Percentiles rank a stretch among this genome's conserved stretches.
Evolutionary conservation across 371 early-diverging fungal species (phyloP).

Genomic region (Globomyces sp.): DNA sequence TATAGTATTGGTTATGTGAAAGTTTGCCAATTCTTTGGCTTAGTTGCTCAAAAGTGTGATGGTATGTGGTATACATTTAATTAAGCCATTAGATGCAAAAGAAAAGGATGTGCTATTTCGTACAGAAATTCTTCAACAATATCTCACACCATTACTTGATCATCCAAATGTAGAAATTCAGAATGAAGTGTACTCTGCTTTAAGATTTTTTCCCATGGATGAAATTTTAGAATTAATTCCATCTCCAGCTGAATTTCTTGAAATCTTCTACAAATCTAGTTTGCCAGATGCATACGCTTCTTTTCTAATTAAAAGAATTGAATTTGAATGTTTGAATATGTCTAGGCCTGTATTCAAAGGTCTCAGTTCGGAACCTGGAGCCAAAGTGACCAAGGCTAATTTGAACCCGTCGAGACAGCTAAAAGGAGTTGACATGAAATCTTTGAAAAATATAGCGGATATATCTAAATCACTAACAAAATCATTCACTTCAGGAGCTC

Average conservation of each 20-base stretch:
- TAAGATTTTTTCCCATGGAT: background rate
- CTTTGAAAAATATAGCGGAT: no score
- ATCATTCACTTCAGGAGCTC: no score
- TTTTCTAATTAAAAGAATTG: conserved; percentile 2
- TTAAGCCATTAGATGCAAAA: background rate
- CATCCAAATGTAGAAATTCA: background rate
- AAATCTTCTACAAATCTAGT: no score
- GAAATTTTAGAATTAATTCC: background rate
- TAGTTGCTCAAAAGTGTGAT: conserved; percentile 9
- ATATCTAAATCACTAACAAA: no score
- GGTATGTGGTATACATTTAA: background rate
- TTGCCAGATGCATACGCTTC: background rate
- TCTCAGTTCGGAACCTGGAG: conserved; percentile 1
- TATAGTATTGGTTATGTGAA: background rate
- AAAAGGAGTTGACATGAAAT: no score
- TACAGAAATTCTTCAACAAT: conserved; percentile 1
- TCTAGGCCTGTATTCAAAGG: conserved; percentile 14
- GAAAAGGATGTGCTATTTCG: conserved; percentile 5
- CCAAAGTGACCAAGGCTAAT: conserved; percentile 4
- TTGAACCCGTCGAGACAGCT: background rate
- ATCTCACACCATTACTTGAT: background rate
- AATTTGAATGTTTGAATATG: conserved; percentile 5
- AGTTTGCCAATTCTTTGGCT: conserved; percentile 3
- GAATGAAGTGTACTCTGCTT: background rate
- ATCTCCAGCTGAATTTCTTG: background rate